Percentiles rank a stretch among this genome's conserved stretches.
Conservation (phyloP, 805 yeast genomes). For the Lipomyces kockii region DNA sequence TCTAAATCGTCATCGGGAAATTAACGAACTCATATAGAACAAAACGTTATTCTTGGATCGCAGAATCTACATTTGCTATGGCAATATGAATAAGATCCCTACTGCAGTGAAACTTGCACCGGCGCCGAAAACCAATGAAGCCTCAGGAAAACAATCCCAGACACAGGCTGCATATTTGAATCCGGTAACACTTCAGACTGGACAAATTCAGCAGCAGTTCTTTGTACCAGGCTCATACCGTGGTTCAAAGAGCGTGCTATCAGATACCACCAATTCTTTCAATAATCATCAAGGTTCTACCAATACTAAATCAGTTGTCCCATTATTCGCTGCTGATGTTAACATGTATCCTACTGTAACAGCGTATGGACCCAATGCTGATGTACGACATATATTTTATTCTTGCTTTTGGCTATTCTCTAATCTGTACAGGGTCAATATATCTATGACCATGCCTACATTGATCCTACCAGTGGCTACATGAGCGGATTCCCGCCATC, state of each 20-base stretch:
- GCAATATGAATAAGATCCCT: conserved; percentile 26
- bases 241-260: conserved; percentile 1
- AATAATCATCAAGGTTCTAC: not conserved
- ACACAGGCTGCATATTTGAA: not conserved
- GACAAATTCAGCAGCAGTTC: conserved; percentile 6
- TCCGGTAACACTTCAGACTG: not conserved
- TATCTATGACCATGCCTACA: not conserved
- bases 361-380: not conserved
- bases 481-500: not conserved
- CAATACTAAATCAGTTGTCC: not conserved
- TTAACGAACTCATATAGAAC: conserved; percentile 15
- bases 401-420: not conserved
- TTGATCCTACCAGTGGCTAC: conserved; percentile 4
- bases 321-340: not conserved
- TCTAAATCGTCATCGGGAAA: not conserved
- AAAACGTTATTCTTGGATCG: conserved; percentile 30
- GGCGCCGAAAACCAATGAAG: conserved; percentile 24
- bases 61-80: conserved; percentile 32
- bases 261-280: conserved; percentile 5
- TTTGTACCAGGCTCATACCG: not conserved
- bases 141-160: conserved; percentile 1
- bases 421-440: not conserved
- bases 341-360: not conserved
- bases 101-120: conserved; percentile 34
- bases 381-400: not conserved